Base-by-base conservation (phyloP, 1,284 basidiomycete species). In the Tetrapyrgos nigripes region DNA sequence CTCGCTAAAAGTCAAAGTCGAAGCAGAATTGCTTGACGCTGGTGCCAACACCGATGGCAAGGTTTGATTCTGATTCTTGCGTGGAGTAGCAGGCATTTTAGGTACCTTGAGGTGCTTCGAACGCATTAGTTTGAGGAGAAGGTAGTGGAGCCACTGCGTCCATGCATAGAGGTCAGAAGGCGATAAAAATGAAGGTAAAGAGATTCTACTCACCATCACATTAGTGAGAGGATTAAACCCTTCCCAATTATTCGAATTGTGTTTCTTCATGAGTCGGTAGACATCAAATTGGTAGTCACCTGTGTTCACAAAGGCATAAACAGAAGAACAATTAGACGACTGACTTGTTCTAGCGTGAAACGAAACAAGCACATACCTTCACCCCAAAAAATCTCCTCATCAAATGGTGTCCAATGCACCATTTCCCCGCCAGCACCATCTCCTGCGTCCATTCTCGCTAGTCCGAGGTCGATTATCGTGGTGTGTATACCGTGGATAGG, bases 201-300 rank as follows among this genome's bases (percentile, higher is more conserved):
- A 45, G 9, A 45, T 45, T 9, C 14, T 19, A 70, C 86, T 70
- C 70, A 95, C 95, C 84, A 98, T 87, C 43, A 97, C 86, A 68
- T 98, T 98, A 4, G 94, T 96, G 10, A 90, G 72, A 0, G 95
- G 93, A 52, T 85, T 81, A 70, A 86, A 96, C 1, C 72, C 78
- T 56, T 84, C 81, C 96, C 96, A 98, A 21, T 79, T 71, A 46
- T 78, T 77, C 2, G 82, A 73, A 45, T 84, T 86, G 58, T 87
- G 76, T 24, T 75, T 74, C 37, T 82, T 82, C 93, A 98, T 98
- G 73, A 90, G 84, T 40, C 97, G 87, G 71, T 99, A 99, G 1
- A 98, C 82, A 66, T 98, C 95, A 74, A 96, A 98, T 72, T 99
- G 97, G 66, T 92, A 89, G 70, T 97, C 94, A 5, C 96, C 94